Evolutionary conservation across 2,329 filamentous ascomycete species (phyloP).

Genomic region (Trichoderma sp.): DNA sequence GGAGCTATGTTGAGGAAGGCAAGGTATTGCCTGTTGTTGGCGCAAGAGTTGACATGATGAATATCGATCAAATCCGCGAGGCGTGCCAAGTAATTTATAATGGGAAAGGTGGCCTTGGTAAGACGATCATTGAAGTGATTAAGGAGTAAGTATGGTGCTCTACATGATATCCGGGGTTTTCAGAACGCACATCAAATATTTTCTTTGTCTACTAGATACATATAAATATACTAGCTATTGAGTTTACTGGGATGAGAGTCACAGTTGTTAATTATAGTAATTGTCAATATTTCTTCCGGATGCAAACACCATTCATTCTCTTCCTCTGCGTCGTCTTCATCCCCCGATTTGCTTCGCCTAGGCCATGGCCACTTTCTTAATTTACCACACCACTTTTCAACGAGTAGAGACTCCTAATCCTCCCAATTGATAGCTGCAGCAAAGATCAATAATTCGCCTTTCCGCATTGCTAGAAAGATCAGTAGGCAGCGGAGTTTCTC

Average conservation of each 20-base stretch:
- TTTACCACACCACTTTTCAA: no score
- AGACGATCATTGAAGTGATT: neutral
- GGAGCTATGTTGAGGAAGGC: neutral
- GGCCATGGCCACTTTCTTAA: no score
- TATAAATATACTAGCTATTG: neutral
- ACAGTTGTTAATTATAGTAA: neutral
- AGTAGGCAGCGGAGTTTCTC: neutral
- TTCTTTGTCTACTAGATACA: neutral
- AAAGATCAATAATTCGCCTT: neutral
- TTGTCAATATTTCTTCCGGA: neutral
- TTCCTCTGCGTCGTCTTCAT: neutral
- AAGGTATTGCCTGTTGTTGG: neutral
- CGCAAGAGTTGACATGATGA: neutral
- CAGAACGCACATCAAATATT: neutral
- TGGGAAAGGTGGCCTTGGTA: neutral
- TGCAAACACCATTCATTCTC: neutral
- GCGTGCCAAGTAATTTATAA: neutral
- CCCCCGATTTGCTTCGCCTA: neutral
- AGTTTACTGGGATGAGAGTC: neutral
- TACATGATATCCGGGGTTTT: neutral
- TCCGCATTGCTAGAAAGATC: neutral
- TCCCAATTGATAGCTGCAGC: neutral
- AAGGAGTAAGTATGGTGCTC: neutral
- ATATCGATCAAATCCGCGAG: neutral
- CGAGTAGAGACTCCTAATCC: no score